Percentiles rank a stretch among this genome's conserved stretches.
Evolutionary conservation across 192 early-diverging fungal species (phyloP).

Genomic region (Oehlia diaphana): DNA sequence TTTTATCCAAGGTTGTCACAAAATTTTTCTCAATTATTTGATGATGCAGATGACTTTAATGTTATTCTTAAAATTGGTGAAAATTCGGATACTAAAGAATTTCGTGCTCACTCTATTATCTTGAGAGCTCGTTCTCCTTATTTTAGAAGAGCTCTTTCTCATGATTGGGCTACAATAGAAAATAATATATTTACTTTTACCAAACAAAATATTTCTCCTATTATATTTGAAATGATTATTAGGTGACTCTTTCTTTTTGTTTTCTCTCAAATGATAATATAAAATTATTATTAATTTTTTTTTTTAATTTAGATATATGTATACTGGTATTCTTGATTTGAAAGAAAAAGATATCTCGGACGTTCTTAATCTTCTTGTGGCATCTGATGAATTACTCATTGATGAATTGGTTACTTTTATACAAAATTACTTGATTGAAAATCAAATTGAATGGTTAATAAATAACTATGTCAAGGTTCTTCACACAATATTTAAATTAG

Average conservation of each 20-base stretch:
- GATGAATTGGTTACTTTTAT: neutral
- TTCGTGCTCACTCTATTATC: conserved; percentile 4
- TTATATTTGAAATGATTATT: conserved; percentile 12
- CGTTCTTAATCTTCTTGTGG: conserved; percentile 8
- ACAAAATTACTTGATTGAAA: conserved; percentile 17
- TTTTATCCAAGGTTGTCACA: neutral
- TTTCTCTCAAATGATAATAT: no score
- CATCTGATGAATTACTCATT: conserved; percentile 17
- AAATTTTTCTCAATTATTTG: neutral
- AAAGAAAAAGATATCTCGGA: neutral
- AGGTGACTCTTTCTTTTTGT: neutral
- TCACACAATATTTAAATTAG: neutral
- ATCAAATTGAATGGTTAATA: neutral
- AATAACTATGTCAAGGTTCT: conserved; percentile 1
- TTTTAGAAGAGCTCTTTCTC: neutral
- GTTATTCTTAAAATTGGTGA: conserved; percentile 5
- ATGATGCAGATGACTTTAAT: conserved; percentile 14
- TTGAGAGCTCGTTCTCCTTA: conserved; percentile 7
- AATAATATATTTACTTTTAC: neutral
- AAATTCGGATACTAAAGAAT: neutral
- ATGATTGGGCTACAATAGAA: neutral
- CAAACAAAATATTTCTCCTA: conserved; percentile 24
- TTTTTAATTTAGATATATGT: neutral
- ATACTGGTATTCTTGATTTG: conserved; percentile 13
- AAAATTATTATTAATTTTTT: no score